Evolutionary conservation across 1,284 basidiomycete genomes (phyloP).

Genomic region (Cutaneotrichosporon spelunceum): DNA sequence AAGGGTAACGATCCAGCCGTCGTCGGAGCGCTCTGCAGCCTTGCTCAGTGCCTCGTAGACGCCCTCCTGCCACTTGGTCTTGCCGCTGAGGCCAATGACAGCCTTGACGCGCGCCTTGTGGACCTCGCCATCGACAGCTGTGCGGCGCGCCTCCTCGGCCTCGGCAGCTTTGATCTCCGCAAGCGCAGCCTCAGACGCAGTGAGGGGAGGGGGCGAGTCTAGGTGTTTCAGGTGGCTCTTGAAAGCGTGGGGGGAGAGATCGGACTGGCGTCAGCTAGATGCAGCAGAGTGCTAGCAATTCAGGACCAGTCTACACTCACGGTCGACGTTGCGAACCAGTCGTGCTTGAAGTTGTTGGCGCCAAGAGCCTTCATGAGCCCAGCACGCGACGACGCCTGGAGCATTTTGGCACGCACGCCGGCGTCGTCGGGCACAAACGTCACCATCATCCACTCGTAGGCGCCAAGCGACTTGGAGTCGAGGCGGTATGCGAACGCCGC

Average conservation of each 20-base stretch:
- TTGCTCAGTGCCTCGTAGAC: slow-evolving; percentile 63
- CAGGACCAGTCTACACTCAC: slow-evolving; percentile 55
- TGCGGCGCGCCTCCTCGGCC: slow-evolving; percentile 47
- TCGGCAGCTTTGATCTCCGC: slow-evolving; percentile 72
- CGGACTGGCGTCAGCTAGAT: slow-evolving; percentile 32
- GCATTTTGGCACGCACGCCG: slow-evolving; percentile 65
- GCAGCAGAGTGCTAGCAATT: no score
- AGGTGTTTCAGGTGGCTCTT: slow-evolving; percentile 68
- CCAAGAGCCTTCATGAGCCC: slow-evolving; percentile 72
- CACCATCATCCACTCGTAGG: slow-evolving; percentile 51
- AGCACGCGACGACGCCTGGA: slow-evolving; percentile 79
- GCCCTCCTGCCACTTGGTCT: slow-evolving; percentile 62
- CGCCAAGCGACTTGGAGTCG: slow-evolving; percentile 40
- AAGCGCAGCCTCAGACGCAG: slow-evolving; percentile 73
- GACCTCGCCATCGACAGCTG: slow-evolving; percentile 40
- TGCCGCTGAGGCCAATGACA: slow-evolving; percentile 44
- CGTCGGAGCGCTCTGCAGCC: slow-evolving; percentile 56
- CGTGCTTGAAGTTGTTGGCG: slow-evolving; percentile 69
- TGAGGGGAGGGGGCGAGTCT: slow-evolving; percentile 73
- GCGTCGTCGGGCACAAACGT: slow-evolving; percentile 52
- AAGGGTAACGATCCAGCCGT: slow-evolving; percentile 60
- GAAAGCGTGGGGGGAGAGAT: slow-evolving; percentile 59
- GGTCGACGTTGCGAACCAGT: slow-evolving; percentile 75
- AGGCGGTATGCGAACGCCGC: slow-evolving; percentile 49
- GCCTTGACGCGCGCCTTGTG: slow-evolving; percentile 39